Evolutionary conservation across 2,329 filamentous ascomycete genomes (phyloP), one percentile per base, ranked within the genome.

Genomic region (Trichoderma sp.): DNA sequence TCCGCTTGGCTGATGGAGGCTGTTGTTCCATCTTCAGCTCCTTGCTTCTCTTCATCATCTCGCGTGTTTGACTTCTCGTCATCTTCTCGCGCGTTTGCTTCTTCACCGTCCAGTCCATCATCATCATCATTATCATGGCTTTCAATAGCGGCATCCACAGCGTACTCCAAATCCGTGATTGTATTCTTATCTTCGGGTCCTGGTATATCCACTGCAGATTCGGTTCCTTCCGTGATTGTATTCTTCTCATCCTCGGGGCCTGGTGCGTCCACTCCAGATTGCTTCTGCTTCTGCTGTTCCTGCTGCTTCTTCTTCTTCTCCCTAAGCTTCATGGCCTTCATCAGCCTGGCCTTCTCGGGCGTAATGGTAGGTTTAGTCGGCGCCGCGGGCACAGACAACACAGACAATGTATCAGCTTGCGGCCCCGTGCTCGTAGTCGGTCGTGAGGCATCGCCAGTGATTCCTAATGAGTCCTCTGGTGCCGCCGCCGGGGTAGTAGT

Each of bases 291-390:
- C 13, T 55, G 58, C 58, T 70, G 28, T 47, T 53, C 15, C 12
- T 39, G 58, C 58, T 64, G 68, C 59, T 71, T 34, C 79, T 84
- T 90, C 80, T 94, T 94, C 82, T 92, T 94, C 81, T 97, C 96
- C 67, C 95, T 88, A 75, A 98, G 82, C 81, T 98, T 93, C 83
- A 98, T 87, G 8, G 96, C 96, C 83, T 97, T 98, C 93, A 97
- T 95, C 74, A 99, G 85, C 69, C 96, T 88, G 73, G 93, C 90
- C 83, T 97, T 98, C 80, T 99, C 96, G 0, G 93, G 93, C 1
- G 93, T 94, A 77, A 97, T 92, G 80, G 85, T 76, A 80, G 82
- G 81, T 76, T 83, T 83, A 47, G 76, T 75, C 6, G 85, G 81
- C 76, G 86, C 78, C 70, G 84, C 74, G 4, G 81, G 77, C 34